Evolutionary conservation across 2,329 filamentous ascomycete species (phyloP).

Genomic region (Sphaerostilbella broomeana): DNA sequence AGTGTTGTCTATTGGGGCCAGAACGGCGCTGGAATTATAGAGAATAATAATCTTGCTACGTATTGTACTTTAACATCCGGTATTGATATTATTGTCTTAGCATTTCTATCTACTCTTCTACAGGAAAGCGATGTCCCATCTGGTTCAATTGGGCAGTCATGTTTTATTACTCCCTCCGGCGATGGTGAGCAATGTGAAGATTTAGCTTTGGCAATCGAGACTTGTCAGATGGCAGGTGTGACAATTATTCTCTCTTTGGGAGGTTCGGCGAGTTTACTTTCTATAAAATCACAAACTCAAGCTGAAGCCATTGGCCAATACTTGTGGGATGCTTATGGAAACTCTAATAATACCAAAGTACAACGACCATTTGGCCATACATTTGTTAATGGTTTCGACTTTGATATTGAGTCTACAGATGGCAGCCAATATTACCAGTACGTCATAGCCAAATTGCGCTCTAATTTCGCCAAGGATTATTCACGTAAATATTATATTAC

Average conservation of each 20-base stretch:
- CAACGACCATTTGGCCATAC: conserved; percentile 41
- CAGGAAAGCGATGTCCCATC: too few relatives aligned
- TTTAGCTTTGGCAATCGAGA: conserved; percentile 34
- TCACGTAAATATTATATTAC: conserved; percentile 35
- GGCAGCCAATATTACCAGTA: conserved; percentile 31
- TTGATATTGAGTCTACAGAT: conserved; percentile 38
- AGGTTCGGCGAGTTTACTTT: conserved; percentile 32
- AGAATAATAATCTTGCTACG: too few relatives aligned
- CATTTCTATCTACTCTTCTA: too few relatives aligned
- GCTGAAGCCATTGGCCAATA: conserved; percentile 36
- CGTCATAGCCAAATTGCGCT: conserved; percentile 25
- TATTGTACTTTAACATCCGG: too few relatives aligned
- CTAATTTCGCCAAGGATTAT: conserved; percentile 22
- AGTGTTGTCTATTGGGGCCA: too few relatives aligned
- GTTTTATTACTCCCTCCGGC: too few relatives aligned
- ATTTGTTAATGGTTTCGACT: conserved; percentile 46
- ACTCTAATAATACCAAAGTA: conserved; percentile 24
- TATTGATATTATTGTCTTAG: too few relatives aligned
- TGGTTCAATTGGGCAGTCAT: too few relatives aligned
- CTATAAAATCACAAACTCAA: conserved; percentile 27
- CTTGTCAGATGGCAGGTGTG: conserved; percentile 36
- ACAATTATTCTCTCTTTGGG: conserved; percentile 41
- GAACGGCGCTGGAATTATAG: too few relatives aligned
- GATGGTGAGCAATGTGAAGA: conserved; percentile 30
- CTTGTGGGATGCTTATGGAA: conserved; percentile 40